Evolutionary conservation across 2,329 filamentous ascomycete genomes (phyloP).

Genomic region (Botrytis aclada): DNA sequence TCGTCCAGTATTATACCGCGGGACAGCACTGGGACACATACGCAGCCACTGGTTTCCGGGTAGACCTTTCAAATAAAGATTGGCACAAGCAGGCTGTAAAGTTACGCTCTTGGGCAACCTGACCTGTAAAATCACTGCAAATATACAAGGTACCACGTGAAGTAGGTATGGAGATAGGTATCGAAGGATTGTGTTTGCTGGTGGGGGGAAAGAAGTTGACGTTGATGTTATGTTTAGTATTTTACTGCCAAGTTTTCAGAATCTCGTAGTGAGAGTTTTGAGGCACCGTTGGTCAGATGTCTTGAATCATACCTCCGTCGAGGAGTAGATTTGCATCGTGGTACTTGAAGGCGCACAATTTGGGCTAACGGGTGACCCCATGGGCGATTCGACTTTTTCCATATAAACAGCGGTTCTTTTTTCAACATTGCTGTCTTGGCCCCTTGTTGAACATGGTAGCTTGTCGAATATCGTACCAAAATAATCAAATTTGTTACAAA

Average conservation of each 20-base stretch:
- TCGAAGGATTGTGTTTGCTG: background rate
- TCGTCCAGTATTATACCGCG: background rate
- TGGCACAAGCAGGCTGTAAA: background rate
- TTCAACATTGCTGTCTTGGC: too few relatives aligned
- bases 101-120: background rate
- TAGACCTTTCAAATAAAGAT: background rate
- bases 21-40: background rate
- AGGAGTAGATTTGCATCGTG: background rate
- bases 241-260: background rate
- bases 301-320: background rate
- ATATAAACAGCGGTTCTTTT: background rate
- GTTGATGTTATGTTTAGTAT: background rate
- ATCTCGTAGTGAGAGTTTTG: background rate
- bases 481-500: background rate
- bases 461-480: background rate
- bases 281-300: background rate
- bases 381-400: background rate
- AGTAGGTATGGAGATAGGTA: background rate
- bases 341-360: background rate
- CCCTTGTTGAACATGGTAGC: background rate
- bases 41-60: background rate
- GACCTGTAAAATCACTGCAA: background rate
- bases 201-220: background rate
- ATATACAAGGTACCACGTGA: background rate
- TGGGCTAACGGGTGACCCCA: background rate